Percentiles rank a stretch among this genome's conserved stretches.
Conservation (phyloP, 2,329 filamentous ascomycete genomes). For the Dendrostoma leiphaemia region DNA sequence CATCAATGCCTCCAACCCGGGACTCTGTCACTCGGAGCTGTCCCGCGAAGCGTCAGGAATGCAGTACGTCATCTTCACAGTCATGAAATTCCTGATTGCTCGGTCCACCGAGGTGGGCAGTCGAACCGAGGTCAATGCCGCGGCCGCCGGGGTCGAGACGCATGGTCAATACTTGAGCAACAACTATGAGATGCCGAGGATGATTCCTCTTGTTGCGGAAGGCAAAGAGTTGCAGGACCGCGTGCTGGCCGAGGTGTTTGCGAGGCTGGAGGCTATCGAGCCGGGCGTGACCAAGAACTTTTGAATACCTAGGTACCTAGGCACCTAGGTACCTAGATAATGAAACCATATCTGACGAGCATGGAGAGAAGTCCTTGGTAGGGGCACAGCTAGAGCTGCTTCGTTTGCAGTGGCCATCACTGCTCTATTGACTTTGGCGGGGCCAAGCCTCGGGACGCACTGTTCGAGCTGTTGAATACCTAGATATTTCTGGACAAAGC, state of each 20-base stretch:
- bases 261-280: neutral
- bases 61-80: neutral
- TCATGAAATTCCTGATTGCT: conserved; percentile 30
- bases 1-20: conserved; percentile 31
- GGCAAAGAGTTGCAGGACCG: neutral
- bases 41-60: neutral
- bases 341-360: too few relatives aligned
- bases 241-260: neutral
- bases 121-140: conserved; percentile 28
- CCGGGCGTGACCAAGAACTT: conserved; percentile 1
- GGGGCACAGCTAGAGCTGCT: too few relatives aligned
- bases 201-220: neutral
- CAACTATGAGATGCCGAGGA: conserved; percentile 28
- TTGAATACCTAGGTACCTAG: neutral
- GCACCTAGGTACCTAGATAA: neutral
- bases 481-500: too few relatives aligned
- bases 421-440: too few relatives aligned
- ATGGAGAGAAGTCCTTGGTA: too few relatives aligned
- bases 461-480: too few relatives aligned
- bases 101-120: conserved; percentile 45
- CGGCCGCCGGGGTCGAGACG: conserved; percentile 29
- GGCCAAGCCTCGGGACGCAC: too few relatives aligned
- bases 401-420: too few relatives aligned
- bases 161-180: conserved; percentile 31
- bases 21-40: conserved; percentile 26